Evolutionary conservation across 257 asterid genomes (phyloP).

Genomic region (Lycium barbarum): DNA sequence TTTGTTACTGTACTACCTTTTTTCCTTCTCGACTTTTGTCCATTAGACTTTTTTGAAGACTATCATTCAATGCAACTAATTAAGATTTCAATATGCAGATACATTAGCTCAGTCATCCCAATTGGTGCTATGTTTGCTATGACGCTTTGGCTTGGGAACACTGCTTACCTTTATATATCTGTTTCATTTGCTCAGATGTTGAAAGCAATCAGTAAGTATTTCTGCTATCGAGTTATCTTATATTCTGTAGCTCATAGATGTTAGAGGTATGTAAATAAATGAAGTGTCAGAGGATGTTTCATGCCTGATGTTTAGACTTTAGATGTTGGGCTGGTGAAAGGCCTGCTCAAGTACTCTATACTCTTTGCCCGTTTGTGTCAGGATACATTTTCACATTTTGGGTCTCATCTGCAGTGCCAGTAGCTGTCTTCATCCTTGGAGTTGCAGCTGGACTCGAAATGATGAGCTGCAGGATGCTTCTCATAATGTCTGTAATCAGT

Average conservation of each 20-base stretch:
- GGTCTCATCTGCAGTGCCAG: constrained; percentile 79
- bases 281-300: constrained; percentile 4
- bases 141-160: constrained; percentile 99
- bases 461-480: constrained; percentile 93
- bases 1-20: background rate
- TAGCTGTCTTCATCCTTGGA: constrained; percentile 95
- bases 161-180: constrained; percentile 97
- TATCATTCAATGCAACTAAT: background rate
- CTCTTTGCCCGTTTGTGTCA: background rate
- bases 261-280: background rate
- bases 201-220: constrained; percentile 93
- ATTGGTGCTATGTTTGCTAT: constrained; percentile 98
- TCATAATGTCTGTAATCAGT: constrained; percentile 96
- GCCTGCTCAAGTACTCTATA: background rate
- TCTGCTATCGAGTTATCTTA: constrained; percentile 17
- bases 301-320: background rate
- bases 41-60: background rate
- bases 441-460: constrained; percentile 94
- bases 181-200: constrained; percentile 98
- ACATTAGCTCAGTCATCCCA: constrained; percentile 82
- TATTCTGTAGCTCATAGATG: background rate
- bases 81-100: constrained; percentile 56
- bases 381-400: constrained; percentile 28
- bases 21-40: background rate
- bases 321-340: background rate